Evolutionary conservation across 148 eudicot genomes (phyloP), one percentile per base, ranked within the genome.

Genomic region (Pharnaceum exiguum): DNA sequence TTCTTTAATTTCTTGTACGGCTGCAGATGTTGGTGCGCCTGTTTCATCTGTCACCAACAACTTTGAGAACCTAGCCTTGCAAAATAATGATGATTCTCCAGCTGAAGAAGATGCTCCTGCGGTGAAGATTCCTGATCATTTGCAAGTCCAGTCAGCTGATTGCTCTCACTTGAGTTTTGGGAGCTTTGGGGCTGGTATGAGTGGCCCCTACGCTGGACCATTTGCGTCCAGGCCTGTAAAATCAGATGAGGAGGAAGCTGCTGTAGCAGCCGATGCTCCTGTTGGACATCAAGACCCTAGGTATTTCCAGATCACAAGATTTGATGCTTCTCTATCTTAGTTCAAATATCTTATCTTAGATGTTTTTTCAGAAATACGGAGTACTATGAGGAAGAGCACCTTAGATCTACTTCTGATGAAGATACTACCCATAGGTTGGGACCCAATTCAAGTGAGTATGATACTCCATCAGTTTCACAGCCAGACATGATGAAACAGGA

Each of bases 141-240:
- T 93, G 55, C 86, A 79, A 76, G 96, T 85, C 60, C 90, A 81
- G 49, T 67, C 77, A 33, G 82, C 82, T 30, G 84, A 85, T 55
- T 88, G 89, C 56, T 79, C 80, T 37, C 96, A 93, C 71, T 76
- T 93, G 80, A 85, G 96, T 76, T 93, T 91, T 79, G 98, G 96
- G 29, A 93, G 86, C 71, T 88, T 93, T 56, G 90, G 96, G 35
- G 58, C 90, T 65, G 77, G 76, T 35, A 60, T 75, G 56, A 51
- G 57, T 65, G 63, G 77, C 65, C 60, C 83, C 17, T 71, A 69
- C 75, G 62, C 90, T 7, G 80, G 71, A 33, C 70, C 85, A 44
- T 70, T 59, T 67, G 69, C 72, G 54, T 70, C 96, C 39, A 67
- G 65, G 37, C 78, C 87, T 30, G 59, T 47, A 5, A 36, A 69